Evolutionary conservation across 2,329 filamentous ascomycete species (phyloP).

Genomic region (Penicillium sp.): DNA sequence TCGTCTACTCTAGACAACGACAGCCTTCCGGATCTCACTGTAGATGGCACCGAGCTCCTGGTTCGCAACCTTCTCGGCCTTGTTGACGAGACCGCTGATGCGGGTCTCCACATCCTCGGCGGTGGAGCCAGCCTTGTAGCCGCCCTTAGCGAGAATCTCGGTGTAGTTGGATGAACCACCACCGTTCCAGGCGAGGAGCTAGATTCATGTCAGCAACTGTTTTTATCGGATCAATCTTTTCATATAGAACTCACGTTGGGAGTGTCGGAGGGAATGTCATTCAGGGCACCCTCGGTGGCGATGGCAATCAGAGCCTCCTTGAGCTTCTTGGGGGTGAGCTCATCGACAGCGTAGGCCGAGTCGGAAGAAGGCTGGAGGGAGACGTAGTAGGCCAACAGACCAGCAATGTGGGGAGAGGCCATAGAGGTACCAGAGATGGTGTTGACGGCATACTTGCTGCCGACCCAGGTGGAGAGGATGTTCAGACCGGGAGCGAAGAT

Average conservation of each 20-base stretch:
- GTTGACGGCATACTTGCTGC: conserved; percentile 92
- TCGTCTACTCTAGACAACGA: conserved; percentile 43
- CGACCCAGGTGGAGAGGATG: conserved; percentile 98
- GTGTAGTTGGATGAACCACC: conserved; percentile 89
- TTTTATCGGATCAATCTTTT: neutral
- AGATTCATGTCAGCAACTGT: conserved; percentile 23
- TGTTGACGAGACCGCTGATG: conserved; percentile 42
- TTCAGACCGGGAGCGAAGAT: conserved; percentile 97
- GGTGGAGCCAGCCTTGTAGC: conserved; percentile 54
- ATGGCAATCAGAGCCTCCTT: conserved; percentile 83
- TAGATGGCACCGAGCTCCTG: conserved; percentile 46
- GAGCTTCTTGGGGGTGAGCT: conserved; percentile 87
- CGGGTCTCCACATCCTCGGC: conserved; percentile 32
- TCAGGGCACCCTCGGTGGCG: conserved; percentile 70
- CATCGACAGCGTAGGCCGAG: conserved; percentile 83
- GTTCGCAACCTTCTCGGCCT: conserved; percentile 44
- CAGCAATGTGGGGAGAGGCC: conserved; percentile 94
- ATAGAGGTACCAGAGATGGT: conserved; percentile 99
- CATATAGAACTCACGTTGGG: conserved; percentile 60
- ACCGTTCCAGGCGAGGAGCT: conserved; percentile 96
- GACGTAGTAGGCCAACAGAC: conserved; percentile 95
- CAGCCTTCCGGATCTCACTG: conserved; percentile 41
- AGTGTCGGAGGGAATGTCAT: conserved; percentile 78
- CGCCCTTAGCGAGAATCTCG: conserved; percentile 68
- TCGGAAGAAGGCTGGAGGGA: conserved; percentile 87